These are phyloP conservation scores for Citrus unshiu DNA, from an alignment of 345 rosid species.

Conservation along the genomic window DNA sequence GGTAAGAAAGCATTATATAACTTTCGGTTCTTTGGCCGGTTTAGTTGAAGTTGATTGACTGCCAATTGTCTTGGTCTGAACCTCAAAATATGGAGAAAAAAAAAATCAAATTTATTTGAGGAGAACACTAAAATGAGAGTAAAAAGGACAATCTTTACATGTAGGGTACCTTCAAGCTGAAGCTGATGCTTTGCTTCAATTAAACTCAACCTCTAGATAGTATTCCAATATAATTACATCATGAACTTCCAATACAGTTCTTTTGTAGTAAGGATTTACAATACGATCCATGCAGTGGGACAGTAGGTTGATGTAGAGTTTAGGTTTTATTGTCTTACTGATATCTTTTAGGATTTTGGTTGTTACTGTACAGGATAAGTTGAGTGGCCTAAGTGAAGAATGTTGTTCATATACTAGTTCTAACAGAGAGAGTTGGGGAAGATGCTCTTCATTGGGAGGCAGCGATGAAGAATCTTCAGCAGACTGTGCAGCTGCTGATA, in stretches of 20 bases:
- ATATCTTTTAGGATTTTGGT: background rate
- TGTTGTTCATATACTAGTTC: conserved; percentile 92
- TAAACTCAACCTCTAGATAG: background rate
- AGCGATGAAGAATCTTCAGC: conserved; percentile 74
- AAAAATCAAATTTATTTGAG: background rate
- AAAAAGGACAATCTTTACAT: background rate
- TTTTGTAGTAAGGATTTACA: background rate
- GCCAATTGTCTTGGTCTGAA: background rate
- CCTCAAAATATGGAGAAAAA: background rate
- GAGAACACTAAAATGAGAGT: background rate
- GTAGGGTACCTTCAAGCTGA: background rate
- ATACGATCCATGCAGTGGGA: background rate
- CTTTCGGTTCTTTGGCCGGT: background rate
- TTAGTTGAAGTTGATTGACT: background rate
- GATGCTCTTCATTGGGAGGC: conserved; percentile 93
- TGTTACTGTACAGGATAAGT: conserved; percentile 50
- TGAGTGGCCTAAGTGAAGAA: conserved; percentile 55
- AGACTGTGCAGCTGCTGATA: conserved; percentile 34
- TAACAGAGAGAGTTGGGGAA: conserved; percentile 98
- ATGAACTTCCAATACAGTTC: background rate
- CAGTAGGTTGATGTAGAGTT: background rate
- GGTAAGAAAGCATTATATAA: background rate
- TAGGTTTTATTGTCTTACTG: background rate
- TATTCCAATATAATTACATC: background rate
- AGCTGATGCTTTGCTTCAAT: conserved; percentile 4